Percentiles rank a stretch among this genome's conserved stretches.
phyloP scores from a whole-genome alignment of 2,329 filamentous ascomycete genomes.

The Diplodia sapinea region DNA sequence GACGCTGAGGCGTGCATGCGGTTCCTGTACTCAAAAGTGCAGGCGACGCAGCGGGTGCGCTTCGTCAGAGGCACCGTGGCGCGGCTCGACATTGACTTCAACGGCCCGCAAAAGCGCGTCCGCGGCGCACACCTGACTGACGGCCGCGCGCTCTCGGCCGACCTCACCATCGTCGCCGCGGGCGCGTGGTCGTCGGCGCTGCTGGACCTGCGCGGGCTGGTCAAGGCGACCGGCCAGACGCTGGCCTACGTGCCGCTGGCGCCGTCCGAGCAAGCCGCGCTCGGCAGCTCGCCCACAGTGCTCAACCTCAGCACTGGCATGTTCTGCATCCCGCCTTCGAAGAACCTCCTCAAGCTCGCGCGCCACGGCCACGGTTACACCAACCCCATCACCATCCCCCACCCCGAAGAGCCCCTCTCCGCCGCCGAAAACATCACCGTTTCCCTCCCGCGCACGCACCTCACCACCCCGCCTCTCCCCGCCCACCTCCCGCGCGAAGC shows the following conservation, averaged over 20 bases:
- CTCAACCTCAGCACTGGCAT: constrained; percentile 74
- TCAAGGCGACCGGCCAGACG: constrained; percentile 80
- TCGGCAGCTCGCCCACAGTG: constrained; percentile 72
- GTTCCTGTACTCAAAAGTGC: constrained; percentile 64
- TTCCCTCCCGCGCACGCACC: constrained; percentile 56
- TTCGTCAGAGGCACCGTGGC: constrained; percentile 58
- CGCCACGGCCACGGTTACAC: constrained; percentile 59
- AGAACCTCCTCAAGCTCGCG: constrained; percentile 54
- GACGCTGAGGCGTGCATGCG: constrained; percentile 74
- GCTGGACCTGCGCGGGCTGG: constrained; percentile 76
- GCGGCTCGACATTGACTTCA: constrained; percentile 48
- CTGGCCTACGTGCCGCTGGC: constrained; percentile 79
- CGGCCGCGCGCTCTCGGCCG: constrained; percentile 62
- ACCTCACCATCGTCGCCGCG: constrained; percentile 79
- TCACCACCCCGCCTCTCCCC: constrained; percentile 42
- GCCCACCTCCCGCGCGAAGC: constrained; percentile 44
- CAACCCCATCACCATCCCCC: constrained; percentile 54
- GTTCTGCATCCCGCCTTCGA: constrained; percentile 73
- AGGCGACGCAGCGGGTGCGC: constrained; percentile 59
- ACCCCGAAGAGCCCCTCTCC: constrained; percentile 47
- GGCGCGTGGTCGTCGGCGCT: constrained; percentile 86
- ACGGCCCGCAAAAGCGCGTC: constrained; percentile 43
- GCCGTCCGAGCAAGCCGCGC: constrained; percentile 68
- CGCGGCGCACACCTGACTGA: constrained; percentile 65
- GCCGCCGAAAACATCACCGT: constrained; percentile 47